A percentile compares a stretch with the other conserved stretches of the same genome.
Conservation (phyloP, 257 asterid genomes). For the Echites panduratus region DNA sequence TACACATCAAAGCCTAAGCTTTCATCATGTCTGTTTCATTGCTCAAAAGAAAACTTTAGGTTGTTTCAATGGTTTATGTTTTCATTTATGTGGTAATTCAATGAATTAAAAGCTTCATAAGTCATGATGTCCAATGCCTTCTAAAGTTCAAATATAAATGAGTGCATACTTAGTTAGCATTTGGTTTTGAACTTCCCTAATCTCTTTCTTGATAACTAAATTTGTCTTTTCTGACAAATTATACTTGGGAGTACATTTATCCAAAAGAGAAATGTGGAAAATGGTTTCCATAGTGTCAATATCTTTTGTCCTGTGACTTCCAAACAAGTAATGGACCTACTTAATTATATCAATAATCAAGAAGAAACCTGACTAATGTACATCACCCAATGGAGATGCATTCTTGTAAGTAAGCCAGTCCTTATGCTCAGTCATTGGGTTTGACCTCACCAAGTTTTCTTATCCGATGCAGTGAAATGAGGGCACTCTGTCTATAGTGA, state of each 20-base stretch:
- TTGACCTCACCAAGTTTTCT: neutral
- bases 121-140: neutral
- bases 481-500: neutral
- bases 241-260: no score
- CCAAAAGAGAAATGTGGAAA: no score
- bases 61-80: neutral
- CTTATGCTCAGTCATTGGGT: neutral
- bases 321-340: no score
- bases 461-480: neutral
- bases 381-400: no score
- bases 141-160: neutral
- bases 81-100: neutral
- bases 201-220: neutral
- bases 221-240: neutral
- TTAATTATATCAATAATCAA: no score
- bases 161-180: neutral
- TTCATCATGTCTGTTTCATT: neutral
- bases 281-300: no score
- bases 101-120: neutral
- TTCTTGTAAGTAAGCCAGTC: neutral
- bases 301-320: no score
- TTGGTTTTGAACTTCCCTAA: neutral
- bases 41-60: neutral
- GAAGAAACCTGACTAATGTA: no score
- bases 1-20: neutral